Percentiles rank a stretch among this genome's conserved stretches.
These are phyloP conservation scores for Xylaria sp. DNA, from an alignment of 2,329 filamentous ascomycete genomes.

Conservation along the genomic window DNA sequence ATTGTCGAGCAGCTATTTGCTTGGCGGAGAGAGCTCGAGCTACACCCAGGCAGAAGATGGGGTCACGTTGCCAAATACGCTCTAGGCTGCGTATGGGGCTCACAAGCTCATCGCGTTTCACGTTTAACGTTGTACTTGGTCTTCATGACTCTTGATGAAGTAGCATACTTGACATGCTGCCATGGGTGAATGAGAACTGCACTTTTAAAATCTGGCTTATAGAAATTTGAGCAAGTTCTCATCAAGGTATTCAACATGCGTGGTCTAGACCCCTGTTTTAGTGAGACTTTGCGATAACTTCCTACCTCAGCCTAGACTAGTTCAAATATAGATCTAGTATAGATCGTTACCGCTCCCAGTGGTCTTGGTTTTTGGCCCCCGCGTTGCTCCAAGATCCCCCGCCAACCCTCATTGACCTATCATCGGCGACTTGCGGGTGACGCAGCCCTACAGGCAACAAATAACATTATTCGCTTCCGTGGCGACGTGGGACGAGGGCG, in stretches of 20 bases:
- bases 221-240: too few species aligned
- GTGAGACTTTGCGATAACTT: not conserved
- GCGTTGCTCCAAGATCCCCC: not conserved
- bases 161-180: too few species aligned
- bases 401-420: conserved; percentile 11
- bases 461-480: not conserved
- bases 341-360: not conserved
- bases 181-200: too few species aligned
- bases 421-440: not conserved
- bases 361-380: conserved; percentile 1
- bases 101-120: too few species aligned
- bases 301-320: not conserved
- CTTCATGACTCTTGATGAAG: too few species aligned
- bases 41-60: too few species aligned
- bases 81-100: too few species aligned
- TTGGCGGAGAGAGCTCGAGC: too few species aligned
- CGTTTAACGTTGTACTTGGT: too few species aligned
- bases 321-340: not conserved
- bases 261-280: not conserved
- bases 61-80: too few species aligned
- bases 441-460: conserved; percentile 15
- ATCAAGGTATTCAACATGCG: not conserved
- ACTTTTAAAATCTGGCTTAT: too few species aligned
- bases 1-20: too few species aligned
- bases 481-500: not conserved